Evolutionary conservation across 345 rosid species (phyloP).

Genomic region (Eucalyptus camaldulensis): DNA sequence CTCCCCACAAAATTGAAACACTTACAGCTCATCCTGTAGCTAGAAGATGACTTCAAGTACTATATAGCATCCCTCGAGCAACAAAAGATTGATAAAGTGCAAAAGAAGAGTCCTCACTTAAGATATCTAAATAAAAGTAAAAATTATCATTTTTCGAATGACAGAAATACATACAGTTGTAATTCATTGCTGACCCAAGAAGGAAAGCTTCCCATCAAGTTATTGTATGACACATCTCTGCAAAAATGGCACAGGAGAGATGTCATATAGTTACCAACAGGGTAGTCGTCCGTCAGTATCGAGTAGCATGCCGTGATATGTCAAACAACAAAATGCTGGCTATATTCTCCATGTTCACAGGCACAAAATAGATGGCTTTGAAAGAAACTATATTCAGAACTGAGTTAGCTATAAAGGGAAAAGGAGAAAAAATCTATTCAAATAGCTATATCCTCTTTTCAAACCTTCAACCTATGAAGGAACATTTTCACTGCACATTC

Average conservation of each 20-base stretch:
- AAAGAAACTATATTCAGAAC: neutral
- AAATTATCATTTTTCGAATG: neutral
- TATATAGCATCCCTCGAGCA: neutral
- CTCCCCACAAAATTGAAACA: neutral
- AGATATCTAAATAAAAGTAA: neutral
- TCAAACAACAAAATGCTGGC: neutral
- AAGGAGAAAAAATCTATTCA: neutral
- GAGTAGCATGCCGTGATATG: neutral
- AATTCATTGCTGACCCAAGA: conserved; percentile 40
- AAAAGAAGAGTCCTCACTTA: neutral
- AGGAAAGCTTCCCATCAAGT: conserved; percentile 53
- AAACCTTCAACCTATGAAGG: neutral
- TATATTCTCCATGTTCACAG: neutral
- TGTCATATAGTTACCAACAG: neutral
- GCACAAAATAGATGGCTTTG: too few species aligned
- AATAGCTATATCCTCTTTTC: neutral
- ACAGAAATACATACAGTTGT: conserved; percentile 27
- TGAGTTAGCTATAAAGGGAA: neutral
- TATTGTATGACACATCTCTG: conserved; percentile 60
- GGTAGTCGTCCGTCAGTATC: neutral
- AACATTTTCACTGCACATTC: neutral
- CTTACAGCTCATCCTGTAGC: neutral
- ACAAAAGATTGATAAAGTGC: neutral
- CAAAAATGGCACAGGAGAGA: neutral
- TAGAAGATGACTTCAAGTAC: neutral